A percentile compares a stretch with the other conserved stretches of the same genome.
These are phyloP conservation scores for Fusarium succisae DNA, from an alignment of 2,329 filamentous ascomycete species.

Conservation along the genomic window DNA sequence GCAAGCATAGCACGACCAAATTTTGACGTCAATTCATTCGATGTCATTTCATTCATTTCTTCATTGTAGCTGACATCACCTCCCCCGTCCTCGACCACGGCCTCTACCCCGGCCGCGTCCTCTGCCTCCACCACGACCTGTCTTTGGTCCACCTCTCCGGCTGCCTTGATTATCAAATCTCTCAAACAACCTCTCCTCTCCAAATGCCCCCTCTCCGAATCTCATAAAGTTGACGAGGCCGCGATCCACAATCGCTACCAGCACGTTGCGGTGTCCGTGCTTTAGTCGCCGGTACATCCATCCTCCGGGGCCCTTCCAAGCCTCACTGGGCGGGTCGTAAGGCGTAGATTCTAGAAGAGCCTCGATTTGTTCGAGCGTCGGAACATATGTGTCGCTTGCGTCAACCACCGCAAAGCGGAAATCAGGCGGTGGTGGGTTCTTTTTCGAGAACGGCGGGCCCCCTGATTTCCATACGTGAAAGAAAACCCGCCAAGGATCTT, in stretches of 20 bases:
- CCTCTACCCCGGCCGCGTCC: slow-evolving; percentile 41
- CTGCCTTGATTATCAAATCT: slow-evolving; percentile 57
- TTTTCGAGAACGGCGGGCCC: slow-evolving; percentile 76
- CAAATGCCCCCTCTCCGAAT: slow-evolving; percentile 83
- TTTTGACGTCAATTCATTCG: slow-evolving; percentile 11
- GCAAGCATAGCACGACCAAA: not conserved
- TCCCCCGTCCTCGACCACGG: slow-evolving; percentile 38
- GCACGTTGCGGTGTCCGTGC: slow-evolving; percentile 83
- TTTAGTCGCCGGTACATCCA: slow-evolving; percentile 80
- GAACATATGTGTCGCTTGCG: slow-evolving; percentile 75
- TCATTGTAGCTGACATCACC: slow-evolving; percentile 29
- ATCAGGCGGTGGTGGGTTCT: slow-evolving; percentile 79
- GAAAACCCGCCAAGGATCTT: slow-evolving; percentile 74
- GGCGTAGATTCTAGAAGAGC: slow-evolving; percentile 79
- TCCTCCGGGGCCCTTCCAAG: slow-evolving; percentile 55
- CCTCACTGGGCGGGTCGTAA: slow-evolving; percentile 64
- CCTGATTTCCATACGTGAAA: slow-evolving; percentile 82
- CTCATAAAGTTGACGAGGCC: slow-evolving; percentile 90
- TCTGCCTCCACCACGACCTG: slow-evolving; percentile 53
- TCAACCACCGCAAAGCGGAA: slow-evolving; percentile 87
- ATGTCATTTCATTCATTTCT: slow-evolving; percentile 18
- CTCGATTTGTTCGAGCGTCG: slow-evolving; percentile 76
- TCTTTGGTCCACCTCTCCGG: slow-evolving; percentile 52
- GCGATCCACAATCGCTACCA: slow-evolving; percentile 88
- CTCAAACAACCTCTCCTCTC: slow-evolving; percentile 76